Conservation (phyloP, 441 rosid species). For the Gossypium davidsonii region DNA sequence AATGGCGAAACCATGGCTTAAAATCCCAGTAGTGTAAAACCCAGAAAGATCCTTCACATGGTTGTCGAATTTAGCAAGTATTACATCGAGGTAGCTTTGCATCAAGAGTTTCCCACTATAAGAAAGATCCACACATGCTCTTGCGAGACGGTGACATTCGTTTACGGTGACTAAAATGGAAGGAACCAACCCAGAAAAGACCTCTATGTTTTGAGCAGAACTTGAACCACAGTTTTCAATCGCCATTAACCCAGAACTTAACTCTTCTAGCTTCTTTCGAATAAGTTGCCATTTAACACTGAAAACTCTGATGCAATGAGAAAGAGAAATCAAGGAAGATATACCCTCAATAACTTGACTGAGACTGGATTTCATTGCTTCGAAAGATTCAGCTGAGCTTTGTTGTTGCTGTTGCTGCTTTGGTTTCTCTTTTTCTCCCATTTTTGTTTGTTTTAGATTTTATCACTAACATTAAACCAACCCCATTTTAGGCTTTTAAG, state of each 20-base stretch:
- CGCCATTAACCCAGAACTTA: constrained; percentile 54
- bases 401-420: not conserved
- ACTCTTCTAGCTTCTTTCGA: constrained; percentile 64
- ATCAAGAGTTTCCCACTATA: constrained; percentile 89
- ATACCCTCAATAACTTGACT: constrained; percentile 43
- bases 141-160: constrained; percentile 60
- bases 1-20: constrained; percentile 61
- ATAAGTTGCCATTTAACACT: constrained; percentile 75
- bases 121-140: constrained; percentile 61
- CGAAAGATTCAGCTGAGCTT: constrained; percentile 16
- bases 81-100: constrained; percentile 85
- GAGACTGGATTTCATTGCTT: constrained; percentile 25
- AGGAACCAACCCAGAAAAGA: constrained; percentile 38
- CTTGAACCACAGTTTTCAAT: constrained; percentile 45
- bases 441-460: constrained; percentile 10
- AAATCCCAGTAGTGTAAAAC: constrained; percentile 57
- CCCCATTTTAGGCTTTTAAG: constrained; percentile 28
- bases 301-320: constrained; percentile 66
- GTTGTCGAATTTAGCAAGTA: constrained; percentile 48
- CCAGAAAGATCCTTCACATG: constrained; percentile 49
- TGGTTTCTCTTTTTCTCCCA: constrained; percentile 42
- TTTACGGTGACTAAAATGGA: constrained; percentile 37
- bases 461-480: constrained; percentile 22
- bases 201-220: constrained; percentile 30
- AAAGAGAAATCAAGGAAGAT: constrained; percentile 66